Evolutionary conservation across 202 grass and related monocot species (phyloP), one percentile per base, ranked within the genome.

Genomic region (Schoenoplectus tabernaemontani): DNA sequence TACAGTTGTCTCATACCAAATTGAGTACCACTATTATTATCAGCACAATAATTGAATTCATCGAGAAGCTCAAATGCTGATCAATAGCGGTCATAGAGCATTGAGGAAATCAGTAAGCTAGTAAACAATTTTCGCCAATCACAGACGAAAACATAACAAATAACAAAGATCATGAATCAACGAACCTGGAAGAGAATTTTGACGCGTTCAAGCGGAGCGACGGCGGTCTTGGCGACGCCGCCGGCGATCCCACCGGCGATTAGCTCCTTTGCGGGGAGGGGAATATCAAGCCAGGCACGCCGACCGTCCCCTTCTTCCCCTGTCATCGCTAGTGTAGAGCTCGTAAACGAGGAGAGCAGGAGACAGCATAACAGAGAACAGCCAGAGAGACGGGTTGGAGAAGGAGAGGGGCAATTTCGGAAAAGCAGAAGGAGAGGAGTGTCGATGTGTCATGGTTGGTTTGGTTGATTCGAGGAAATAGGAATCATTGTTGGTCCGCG

Each of bases 161-260:
- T 1, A 50, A 83, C 11, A 58, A 9, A 53, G 4, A 13, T 62
- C 10, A 5, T 57, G 16, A 11, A 48, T 64, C 9, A 2, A 89
- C 57, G 54, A 66, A 83, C 93, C 93, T 93, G 91, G 64, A 97
- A 93, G 36, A 93, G 89, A 78, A 97, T 97, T 85, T 93, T 97
- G 81, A 97, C 91, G 76, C 93, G 93, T 79, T 97, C 89, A 64
- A 97, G 93, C 42, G 93, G 93, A 64, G 91, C 91, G 24, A 93
- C 93, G 75, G 91, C 83, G 22, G 90, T 86, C 85, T 91, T 97
- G 59, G 93, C 88, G 69, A 91, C 73, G 42, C 88, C 93, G 7
- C 93, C 90, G 5, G 93, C 93, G 26, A 97, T 85, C 10, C 90
- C 93, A 23, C 93, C 90, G 59, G 93, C 88, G 81, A 97, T 64